A percentile compares a stretch with the other conserved stretches of the same genome.
phyloP scores from a whole-genome alignment of 2,329 filamentous ascomycete genomes.

The Aureobasidium sp. region DNA sequence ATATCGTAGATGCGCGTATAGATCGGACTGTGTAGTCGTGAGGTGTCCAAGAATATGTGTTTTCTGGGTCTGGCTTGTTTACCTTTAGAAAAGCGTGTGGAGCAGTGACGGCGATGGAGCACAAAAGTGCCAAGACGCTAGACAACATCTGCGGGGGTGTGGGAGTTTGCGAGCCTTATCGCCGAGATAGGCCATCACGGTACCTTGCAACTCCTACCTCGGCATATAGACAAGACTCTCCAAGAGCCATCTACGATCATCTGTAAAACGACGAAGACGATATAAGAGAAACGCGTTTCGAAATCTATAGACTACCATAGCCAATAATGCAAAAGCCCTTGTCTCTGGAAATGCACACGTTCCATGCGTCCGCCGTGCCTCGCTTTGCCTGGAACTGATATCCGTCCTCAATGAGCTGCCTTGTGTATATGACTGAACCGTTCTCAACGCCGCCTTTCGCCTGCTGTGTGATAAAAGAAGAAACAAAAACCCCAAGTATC shows the following conservation, averaged over 20 bases:
- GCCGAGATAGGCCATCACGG: conserved; percentile 10
- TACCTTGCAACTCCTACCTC: not conserved
- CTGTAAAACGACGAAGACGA: not conserved
- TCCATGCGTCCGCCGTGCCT: not conserved
- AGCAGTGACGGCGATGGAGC: not conserved
- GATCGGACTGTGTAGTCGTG: not conserved
- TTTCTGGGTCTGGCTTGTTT: conserved; percentile 2
- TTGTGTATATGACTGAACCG: not conserved
- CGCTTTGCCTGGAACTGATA: not conserved
- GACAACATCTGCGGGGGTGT: not conserved
- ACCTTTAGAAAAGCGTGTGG: not conserved
- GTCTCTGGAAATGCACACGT: not conserved
- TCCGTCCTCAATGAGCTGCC: not conserved
- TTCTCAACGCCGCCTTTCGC: not conserved
- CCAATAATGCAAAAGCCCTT: not conserved
- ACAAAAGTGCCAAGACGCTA: not conserved
- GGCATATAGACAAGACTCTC: not conserved
- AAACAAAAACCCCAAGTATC: not conserved
- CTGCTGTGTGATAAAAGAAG: not conserved
- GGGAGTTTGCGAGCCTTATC: not conserved
- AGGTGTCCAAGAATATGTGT: too few species aligned
- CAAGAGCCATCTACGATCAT: not conserved
- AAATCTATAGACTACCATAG: not conserved
- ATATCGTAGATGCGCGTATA: too few species aligned
- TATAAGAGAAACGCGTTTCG: not conserved